Conservation (phyloP, 257 asterid genomes). For the Solanum etuberosum region DNA sequence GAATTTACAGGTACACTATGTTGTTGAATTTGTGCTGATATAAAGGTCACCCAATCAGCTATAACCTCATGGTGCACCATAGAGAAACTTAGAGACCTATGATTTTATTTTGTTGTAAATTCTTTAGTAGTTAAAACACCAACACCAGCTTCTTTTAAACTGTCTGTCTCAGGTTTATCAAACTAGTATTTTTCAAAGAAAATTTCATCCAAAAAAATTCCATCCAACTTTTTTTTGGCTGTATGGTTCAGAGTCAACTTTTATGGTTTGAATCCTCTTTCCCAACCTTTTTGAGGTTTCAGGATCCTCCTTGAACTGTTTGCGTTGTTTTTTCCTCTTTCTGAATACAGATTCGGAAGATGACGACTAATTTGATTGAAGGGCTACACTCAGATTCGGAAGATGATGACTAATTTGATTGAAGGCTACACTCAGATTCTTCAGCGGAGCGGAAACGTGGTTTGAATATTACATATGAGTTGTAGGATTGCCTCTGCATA, state of each 20-base stretch:
- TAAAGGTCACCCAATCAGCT: background rate
- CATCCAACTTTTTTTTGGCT: background rate
- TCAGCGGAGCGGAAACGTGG: background rate
- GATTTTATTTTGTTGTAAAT: background rate
- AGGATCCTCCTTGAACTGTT: background rate
- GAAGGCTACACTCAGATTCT: background rate
- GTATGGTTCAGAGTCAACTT: background rate
- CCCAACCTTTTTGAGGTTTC: background rate
- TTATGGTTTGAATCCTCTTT: background rate
- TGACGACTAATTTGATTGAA: background rate
- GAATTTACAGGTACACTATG: background rate
- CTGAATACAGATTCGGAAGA: slow-evolving; percentile 2
- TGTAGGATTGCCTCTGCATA: background rate
- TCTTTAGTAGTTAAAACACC: background rate
- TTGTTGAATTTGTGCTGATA: background rate
- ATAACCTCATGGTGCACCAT: background rate
- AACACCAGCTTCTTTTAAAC: background rate
- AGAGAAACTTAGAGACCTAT: background rate
- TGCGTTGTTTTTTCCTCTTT: background rate
- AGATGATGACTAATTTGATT: slow-evolving; percentile 1
- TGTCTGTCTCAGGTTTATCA: background rate
- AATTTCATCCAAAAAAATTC: background rate
- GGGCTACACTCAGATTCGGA: background rate
- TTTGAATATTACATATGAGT: background rate
- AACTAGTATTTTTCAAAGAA: background rate